These are phyloP conservation scores for Sesbania bispinosa DNA, from an alignment of 306 rosid species.

Conservation along the genomic window DNA sequence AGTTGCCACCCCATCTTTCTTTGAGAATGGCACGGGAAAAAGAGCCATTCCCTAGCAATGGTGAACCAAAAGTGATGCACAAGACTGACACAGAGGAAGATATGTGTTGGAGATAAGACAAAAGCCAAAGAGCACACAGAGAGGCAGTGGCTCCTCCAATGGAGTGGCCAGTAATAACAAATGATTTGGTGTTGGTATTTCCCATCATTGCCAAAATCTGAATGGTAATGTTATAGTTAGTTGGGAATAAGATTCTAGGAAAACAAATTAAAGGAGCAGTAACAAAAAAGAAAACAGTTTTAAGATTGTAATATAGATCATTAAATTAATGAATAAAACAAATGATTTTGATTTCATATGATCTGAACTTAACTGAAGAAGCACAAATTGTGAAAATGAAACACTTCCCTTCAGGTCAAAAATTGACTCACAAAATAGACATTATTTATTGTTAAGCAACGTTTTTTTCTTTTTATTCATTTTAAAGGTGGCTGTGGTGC, in stretches of 20 bases:
- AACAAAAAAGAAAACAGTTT: not conserved
- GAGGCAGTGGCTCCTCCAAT: constrained; percentile 86
- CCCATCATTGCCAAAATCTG: constrained; percentile 48
- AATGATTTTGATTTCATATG: too few species aligned
- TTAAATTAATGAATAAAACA: too few species aligned
- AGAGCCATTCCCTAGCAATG: constrained; percentile 65
- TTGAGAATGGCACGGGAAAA: constrained; percentile 58
- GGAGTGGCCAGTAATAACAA: constrained; percentile 85
- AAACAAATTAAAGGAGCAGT: constrained; percentile 6
- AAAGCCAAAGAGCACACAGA: constrained; percentile 72
- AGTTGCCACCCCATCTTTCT: constrained; percentile 78
- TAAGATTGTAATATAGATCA: not conserved
- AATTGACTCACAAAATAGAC: too few species aligned
- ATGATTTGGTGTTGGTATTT: constrained; percentile 48
- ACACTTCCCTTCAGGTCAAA: too few species aligned
- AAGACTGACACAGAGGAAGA: constrained; percentile 40
- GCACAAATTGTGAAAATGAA: too few species aligned
- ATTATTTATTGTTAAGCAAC: too few species aligned
- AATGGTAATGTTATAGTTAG: constrained; percentile 20
- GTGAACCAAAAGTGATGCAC: constrained; percentile 84
- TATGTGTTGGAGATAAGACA: constrained; percentile 45
- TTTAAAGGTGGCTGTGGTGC: too few species aligned
- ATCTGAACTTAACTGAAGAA: too few species aligned
- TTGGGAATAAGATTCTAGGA: not conserved
- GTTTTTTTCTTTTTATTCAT: too few species aligned